Conservation (phyloP, 2,329 filamentous ascomycete genomes). For the Claviceps sorghi region DNA sequence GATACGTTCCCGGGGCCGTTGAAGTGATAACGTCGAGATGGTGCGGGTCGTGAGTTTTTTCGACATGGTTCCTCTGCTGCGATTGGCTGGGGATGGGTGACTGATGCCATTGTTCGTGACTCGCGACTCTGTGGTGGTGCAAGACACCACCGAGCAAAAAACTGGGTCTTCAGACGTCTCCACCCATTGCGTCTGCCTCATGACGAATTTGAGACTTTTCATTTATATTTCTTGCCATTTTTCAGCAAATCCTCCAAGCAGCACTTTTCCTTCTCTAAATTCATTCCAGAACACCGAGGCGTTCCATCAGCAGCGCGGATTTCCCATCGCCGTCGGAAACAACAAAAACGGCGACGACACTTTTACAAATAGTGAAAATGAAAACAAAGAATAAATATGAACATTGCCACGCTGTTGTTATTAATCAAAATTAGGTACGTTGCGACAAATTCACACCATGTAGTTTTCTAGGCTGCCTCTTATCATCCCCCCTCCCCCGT, state of each 20-base stretch:
- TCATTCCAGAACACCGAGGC: not conserved
- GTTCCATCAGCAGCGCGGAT: no score
- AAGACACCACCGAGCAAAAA: not conserved
- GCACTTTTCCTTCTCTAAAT: not conserved
- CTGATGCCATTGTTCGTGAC: not conserved
- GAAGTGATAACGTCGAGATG: not conserved
- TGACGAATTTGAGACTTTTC: no score
- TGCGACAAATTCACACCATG: not conserved
- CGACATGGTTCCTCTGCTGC: not conserved
- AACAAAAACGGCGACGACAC: no score
- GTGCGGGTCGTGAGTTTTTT: slow-evolving; percentile 1
- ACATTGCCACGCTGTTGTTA: no score
- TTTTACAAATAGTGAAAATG: no score
- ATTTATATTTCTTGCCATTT: no score
- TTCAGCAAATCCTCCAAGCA: not conserved
- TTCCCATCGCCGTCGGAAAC: no score
- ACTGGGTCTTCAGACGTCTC: not conserved
- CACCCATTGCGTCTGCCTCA: not conserved
- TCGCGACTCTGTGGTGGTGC: not conserved
- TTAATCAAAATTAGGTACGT: no score
- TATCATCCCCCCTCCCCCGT: not conserved
- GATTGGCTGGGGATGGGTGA: not conserved
- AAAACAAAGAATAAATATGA: no score
- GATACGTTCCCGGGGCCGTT: not conserved
- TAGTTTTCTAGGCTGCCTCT: not conserved